A percentile compares a stretch with the other conserved stretches of the same genome.
phyloP scores from a whole-genome alignment of 108 stramenopile species.

The Cyclotella choctawhatcheeana region DNA sequence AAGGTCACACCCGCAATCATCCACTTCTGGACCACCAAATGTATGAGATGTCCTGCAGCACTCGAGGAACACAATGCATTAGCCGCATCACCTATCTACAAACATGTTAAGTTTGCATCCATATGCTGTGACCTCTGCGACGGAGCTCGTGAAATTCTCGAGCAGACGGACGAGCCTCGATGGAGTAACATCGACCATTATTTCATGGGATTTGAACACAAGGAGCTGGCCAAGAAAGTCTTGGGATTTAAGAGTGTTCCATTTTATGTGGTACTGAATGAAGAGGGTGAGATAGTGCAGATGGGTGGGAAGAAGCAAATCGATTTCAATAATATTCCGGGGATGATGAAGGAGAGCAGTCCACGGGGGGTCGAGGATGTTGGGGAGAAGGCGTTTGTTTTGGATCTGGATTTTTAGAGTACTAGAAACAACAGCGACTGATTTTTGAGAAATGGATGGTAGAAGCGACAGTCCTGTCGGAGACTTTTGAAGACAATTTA shows the following conservation, averaged over 20 bases:
- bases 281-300: conserved; percentile 72
- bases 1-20: conserved; percentile 75
- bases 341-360: conserved; percentile 28
- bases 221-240: conserved; percentile 77
- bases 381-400: conserved; percentile 27
- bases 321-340: conserved; percentile 70
- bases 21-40: conserved; percentile 93
- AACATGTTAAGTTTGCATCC: conserved; percentile 75
- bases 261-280: conserved; percentile 85
- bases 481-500: too few species aligned
- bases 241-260: conserved; percentile 84
- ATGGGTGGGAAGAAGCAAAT: conserved; percentile 70
- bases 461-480: too few species aligned
- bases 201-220: conserved; percentile 77
- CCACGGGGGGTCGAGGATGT: conserved; percentile 3
- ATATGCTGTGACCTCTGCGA: conserved; percentile 86
- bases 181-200: conserved; percentile 80
- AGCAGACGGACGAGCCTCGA: conserved; percentile 66
- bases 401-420: conserved; percentile 46
- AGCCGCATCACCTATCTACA: conserved; percentile 63
- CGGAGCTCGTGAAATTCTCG: conserved; percentile 86
- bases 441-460: too few species aligned
- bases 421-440: too few species aligned
- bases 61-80: conserved; percentile 71
- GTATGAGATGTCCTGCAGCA: conserved; percentile 83